phyloP scores from a whole-genome alignment of 2,329 filamentous ascomycete species.

The Pseudomassariella vexata region DNA sequence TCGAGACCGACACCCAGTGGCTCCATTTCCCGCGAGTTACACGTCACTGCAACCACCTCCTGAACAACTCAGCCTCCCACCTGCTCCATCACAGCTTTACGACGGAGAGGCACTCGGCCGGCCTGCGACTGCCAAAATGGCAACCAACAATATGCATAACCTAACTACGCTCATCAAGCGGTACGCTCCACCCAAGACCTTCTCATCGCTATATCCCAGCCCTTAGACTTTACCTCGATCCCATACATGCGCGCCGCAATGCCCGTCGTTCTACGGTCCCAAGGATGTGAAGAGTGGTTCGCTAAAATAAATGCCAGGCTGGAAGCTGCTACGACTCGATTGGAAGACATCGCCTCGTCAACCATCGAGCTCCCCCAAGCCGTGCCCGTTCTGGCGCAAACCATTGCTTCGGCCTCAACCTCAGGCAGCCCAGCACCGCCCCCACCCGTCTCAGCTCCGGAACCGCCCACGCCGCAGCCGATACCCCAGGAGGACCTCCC shows the following conservation, averaged over 20 bases:
- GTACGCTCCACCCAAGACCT: slow-evolving; percentile 47
- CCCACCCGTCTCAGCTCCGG: slow-evolving; percentile 20
- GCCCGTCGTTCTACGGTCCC: slow-evolving; percentile 13
- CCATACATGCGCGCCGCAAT: slow-evolving; percentile 5
- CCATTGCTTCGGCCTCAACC: slow-evolving; percentile 29
- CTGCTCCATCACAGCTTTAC: no score
- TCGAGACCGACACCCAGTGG: no score
- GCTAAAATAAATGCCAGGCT: slow-evolving; percentile 63
- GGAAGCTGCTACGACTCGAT: slow-evolving; percentile 90
- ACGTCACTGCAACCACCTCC: no score
- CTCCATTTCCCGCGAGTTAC: no score
- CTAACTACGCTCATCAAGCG: slow-evolving; percentile 96
- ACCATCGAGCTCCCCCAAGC: slow-evolving; percentile 54
- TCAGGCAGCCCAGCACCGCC: slow-evolving; percentile 33
- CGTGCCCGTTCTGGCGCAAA: slow-evolving; percentile 37
- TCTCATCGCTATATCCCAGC: no score
- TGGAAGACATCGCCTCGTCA: slow-evolving; percentile 91
- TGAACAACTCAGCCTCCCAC: background rate
- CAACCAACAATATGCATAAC: slow-evolving; percentile 86
- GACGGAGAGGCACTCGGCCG: no score
- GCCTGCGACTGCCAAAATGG: slow-evolving; percentile 43
- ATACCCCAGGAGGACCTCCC: slow-evolving; percentile 55
- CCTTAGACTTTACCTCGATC: no score
- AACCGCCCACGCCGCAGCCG: slow-evolving; percentile 27
- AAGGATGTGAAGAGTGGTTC: slow-evolving; percentile 13